Base-by-base conservation (phyloP, 192 early-diverging fungal genomes). In the Linnemannia exigua region DNA sequence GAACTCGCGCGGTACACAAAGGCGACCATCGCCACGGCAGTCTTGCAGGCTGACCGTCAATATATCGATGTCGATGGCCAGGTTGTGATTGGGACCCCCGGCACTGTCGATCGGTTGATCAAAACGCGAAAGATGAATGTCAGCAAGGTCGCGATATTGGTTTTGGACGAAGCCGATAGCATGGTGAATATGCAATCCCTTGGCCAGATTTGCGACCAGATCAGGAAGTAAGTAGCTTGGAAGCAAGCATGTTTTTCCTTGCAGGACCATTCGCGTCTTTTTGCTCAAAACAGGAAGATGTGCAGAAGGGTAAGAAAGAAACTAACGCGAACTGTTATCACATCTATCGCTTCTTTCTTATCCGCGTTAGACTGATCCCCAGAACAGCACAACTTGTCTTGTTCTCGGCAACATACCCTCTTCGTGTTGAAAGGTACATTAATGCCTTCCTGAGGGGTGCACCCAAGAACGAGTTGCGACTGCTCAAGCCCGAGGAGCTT, bases 131-230 rank as follows among this genome's bases (percentile, higher is more conserved):
- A 88, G 8, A 79, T 98, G 37, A 86, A 93, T 35, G 81, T 89
- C 1, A 81, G 76, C 0, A 46, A 87, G 35, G 77, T 97, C 52
- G 90, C 91, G 76, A 92, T 98, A 58, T 93, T 99, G 86, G 96
- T 98, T 6, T 90, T 99, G 68, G 98, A 99, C 78, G 98, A 99
- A 87, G 98, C 98, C 25, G 98, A 99, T 84, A 96, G 94, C 79
- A 97, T 99, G 98, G 85, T 98, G 38, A 96, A 98, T 88, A 88
- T 93, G 86, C 93, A 93, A 71, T 90, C 92, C 3, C 88, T 98
- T 46, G 95, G 94, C 1, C 95, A 97, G 72, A 97, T 98, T 76
- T 95, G 92, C 79, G 82, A 96, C 36, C 91, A 94, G 22, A 92
- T 98, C 80, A 95, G 95, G 83, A 94, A 91, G 95, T 94, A 89